Conservation (phyloP, 192 early-diverging fungal species). For the Funneliformis geosporum region DNA sequence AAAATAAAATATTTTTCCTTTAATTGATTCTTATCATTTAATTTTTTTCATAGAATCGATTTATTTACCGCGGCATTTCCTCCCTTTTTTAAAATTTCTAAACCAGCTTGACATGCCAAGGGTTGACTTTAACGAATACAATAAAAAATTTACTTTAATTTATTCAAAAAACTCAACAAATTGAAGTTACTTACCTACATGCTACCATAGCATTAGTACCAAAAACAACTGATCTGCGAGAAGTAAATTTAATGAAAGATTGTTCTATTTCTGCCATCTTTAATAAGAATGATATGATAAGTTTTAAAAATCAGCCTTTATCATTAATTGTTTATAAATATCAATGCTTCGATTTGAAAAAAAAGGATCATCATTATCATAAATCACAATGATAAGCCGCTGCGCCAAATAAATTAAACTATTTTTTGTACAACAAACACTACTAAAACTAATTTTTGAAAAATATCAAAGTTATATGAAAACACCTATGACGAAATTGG, state of each 20-base stretch:
- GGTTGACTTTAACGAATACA: conserved; percentile 59
- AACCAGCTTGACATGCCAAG: conserved; percentile 67
- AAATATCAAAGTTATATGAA: too few species aligned
- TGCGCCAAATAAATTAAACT: too few species aligned
- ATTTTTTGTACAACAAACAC: too few species aligned
- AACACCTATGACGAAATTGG: too few species aligned
- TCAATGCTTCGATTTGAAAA: too few species aligned
- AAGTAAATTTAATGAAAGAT: conserved; percentile 38
- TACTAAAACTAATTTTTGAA: too few species aligned
- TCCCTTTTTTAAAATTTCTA: conserved; percentile 60
- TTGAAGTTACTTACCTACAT: conserved; percentile 34
- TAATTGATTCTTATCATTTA: not conserved
- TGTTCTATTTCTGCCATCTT: not conserved
- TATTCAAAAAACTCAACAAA: not conserved
- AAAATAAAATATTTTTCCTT: not conserved
- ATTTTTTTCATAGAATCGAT: not conserved
- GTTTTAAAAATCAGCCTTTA: too few species aligned
- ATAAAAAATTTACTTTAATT: not conserved
- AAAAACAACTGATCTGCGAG: conserved; percentile 56
- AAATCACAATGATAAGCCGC: too few species aligned
- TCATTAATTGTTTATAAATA: too few species aligned
- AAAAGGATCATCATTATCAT: too few species aligned
- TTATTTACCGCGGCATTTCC: conserved; percentile 72
- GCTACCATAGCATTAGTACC: conserved; percentile 67
- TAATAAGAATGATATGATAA: not conserved